A percentile compares a stretch with the other conserved stretches of the same genome.
Conservation (phyloP, 345 rosid species). For the Ceriops tagal region DNA sequence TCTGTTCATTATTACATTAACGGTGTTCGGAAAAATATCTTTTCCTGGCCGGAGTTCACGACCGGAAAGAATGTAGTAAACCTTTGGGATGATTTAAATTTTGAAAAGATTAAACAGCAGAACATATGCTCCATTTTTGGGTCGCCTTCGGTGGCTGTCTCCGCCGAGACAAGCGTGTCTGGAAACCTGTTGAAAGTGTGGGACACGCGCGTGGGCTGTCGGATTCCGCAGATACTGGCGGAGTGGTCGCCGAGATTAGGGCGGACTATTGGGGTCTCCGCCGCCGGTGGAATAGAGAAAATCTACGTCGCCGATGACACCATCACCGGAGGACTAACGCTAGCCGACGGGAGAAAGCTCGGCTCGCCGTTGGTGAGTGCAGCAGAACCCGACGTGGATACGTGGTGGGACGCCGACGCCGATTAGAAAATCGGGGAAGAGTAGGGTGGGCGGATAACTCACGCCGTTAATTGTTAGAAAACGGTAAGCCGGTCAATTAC, state of each 20-base stretch:
- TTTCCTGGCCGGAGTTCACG: not conserved
- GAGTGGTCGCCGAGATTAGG: not conserved
- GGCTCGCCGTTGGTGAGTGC: not conserved
- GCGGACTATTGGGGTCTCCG: not conserved
- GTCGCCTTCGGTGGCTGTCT: not conserved
- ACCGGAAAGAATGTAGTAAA: not conserved
- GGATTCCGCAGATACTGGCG: conserved; percentile 4
- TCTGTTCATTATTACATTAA: no score
- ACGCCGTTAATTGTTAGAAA: conserved; percentile 1
- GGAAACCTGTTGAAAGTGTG: not conserved
- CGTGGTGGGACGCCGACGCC: conserved; percentile 28
- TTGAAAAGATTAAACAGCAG: not conserved
- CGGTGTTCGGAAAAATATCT: not conserved
- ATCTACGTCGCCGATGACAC: not conserved
- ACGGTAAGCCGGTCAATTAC: no score
- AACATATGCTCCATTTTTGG: not conserved
- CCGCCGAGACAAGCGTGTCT: not conserved
- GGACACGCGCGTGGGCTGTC: conserved; percentile 1
- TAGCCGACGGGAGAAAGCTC: not conserved
- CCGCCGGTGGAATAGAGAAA: not conserved
- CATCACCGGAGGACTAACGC: not conserved
- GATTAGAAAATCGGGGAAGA: conserved; percentile 10
- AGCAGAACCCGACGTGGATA: not conserved
- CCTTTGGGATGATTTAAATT: not conserved
- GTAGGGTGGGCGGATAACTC: no score